Evolutionary conservation across 176 grass and related monocot species (phyloP), one percentile per base, ranked within the genome.

Genomic region (Lolium perenne): DNA sequence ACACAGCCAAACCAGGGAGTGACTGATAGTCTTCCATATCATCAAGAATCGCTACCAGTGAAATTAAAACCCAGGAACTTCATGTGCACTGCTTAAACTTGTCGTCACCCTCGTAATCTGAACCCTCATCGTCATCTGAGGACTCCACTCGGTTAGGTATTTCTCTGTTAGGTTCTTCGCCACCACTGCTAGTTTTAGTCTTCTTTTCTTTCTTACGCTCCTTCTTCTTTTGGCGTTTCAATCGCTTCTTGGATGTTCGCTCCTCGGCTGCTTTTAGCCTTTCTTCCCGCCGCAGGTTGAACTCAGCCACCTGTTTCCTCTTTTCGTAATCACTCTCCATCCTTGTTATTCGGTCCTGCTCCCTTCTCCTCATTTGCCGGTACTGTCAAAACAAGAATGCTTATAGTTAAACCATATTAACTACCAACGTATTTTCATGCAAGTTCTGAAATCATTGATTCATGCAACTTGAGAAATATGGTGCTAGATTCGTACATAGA

Each of bases 301-400:
- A 98, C 83, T 98, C 95, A 6, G 89, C 95, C 22, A 87, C 43
- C 70, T 92, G 72, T 71, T 90, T 92, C 83, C 95, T 92, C 86
- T 49, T 95, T 58, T 91, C 80, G 50, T 98, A 98, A 78, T 98
- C 93, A 73, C 62, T 51, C 32, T 95, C 93, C 91, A 98, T 95
- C 79, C 93, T 92, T 10, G 89, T 41, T 55, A 98, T 15, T 54
- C 91, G 75, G 77, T 98, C 95, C 81, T 98, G 93, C 40, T 95
- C 95, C 78, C 93, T 94, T 89, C 94, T 93, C 82, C 97, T 91
- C 94, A 96, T 99, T 93, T 99, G 97, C 26, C 97, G 94, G 83
- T 99, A 96, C 97, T 99, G 88, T 86, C 40, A 7, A 91, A 64
- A 86, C 11, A 77, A 66, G 17, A 68, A 63, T 20, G 47, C 13